Percentiles rank a stretch among this genome's conserved stretches.
These are phyloP conservation scores for Papiliotrema flavescens DNA, from an alignment of 1,284 basidiomycete species.

Conservation along the genomic window DNA sequence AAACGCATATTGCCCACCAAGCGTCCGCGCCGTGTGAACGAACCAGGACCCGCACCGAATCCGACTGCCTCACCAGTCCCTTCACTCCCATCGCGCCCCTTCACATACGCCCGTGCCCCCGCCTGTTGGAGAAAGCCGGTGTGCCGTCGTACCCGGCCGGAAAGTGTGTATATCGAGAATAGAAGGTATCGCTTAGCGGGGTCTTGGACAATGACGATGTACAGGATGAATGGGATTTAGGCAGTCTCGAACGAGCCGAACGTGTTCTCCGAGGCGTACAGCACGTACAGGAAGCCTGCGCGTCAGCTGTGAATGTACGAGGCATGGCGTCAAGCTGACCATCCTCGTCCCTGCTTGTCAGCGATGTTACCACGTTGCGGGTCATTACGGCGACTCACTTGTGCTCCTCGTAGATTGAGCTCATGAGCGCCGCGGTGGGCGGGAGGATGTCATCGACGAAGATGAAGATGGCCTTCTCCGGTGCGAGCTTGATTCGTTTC, in stretches of 20 bases:
- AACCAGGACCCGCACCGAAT: no score
- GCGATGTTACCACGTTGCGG: background rate
- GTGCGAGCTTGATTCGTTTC: constrained; percentile 99
- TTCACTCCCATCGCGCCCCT: no score
- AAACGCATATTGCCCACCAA: no score
- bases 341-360: constrained; percentile 75
- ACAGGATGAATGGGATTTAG: background rate
- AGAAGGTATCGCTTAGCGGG: background rate
- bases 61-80: no score
- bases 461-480: constrained; percentile 99
- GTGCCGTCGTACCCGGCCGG: background rate
- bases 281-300: constrained; percentile 80
- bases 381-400: constrained; percentile 61
- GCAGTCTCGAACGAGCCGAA: constrained; percentile 58
- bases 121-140: no score
- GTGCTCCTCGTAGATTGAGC: constrained; percentile 98
- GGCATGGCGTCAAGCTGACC: no score
- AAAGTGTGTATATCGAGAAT: background rate
- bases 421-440: constrained; percentile 97
- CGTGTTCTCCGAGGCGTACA: constrained; percentile 96
- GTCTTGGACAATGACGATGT: background rate
- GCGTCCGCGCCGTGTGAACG: no score
- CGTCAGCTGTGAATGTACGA: constrained; percentile 14
- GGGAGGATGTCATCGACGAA: constrained; percentile 98
- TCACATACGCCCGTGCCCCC: no score